phyloP scores from a whole-genome alignment of 1,284 basidiomycete genomes.

The Cutaneotrichosporon spelunceum region DNA sequence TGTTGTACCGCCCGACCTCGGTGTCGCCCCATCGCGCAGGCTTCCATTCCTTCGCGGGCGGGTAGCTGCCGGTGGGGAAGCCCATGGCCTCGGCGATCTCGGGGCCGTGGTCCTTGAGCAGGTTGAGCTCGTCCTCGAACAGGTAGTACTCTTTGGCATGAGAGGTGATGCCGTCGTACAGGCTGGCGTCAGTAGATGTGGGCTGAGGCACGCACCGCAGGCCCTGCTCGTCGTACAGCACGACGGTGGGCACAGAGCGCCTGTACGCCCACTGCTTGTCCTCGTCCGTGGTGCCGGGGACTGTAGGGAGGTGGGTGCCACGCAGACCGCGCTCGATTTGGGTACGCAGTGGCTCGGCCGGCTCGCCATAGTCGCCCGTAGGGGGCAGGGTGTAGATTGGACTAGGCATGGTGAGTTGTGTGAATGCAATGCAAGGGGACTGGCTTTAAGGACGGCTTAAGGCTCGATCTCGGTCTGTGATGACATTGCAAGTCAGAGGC shows the following conservation, averaged over 20 bases:
- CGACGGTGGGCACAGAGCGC: constrained; percentile 74
- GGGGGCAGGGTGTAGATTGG: constrained; percentile 23
- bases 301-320: constrained; percentile 27
- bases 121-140: constrained; percentile 60
- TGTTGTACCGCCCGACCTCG: constrained; percentile 70
- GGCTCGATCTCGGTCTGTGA: too few species aligned
- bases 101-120: constrained; percentile 53
- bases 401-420: constrained; percentile 10
- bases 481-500: too few species aligned
- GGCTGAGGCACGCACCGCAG: constrained; percentile 54
- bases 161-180: constrained; percentile 66
- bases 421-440: not conserved
- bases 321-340: constrained; percentile 40
- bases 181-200: constrained; percentile 19
- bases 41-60: constrained; percentile 27
- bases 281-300: constrained; percentile 40
- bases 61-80: constrained; percentile 26
- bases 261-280: constrained; percentile 50
- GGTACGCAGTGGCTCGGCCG: constrained; percentile 26
- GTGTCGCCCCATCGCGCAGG: constrained; percentile 57
- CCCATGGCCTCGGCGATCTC: constrained; percentile 57
- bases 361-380: constrained; percentile 7
- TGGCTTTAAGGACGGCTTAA: too few species aligned
- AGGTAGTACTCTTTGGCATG: constrained; percentile 83
- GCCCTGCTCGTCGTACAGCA: constrained; percentile 83